These are phyloP conservation scores for Claviceps pusilla DNA, from an alignment of 2,329 filamentous ascomycete genomes.

Conservation along the genomic window DNA sequence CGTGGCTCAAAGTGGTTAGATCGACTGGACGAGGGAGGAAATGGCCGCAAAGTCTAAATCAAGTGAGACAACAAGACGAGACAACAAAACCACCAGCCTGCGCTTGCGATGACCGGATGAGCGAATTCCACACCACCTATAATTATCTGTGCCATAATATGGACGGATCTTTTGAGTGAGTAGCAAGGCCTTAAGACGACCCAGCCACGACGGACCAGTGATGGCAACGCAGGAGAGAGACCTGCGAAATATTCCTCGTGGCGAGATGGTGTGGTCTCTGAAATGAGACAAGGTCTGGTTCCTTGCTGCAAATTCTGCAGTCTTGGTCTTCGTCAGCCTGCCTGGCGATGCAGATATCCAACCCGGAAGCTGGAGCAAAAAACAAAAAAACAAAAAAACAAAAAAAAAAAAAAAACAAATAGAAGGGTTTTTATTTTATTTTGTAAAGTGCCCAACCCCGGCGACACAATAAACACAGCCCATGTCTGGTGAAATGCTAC, in stretches of 20 bases:
- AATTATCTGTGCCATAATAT: neutral
- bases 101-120: neutral
- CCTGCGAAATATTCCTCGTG: neutral
- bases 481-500: too few species aligned
- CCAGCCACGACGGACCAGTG: neutral
- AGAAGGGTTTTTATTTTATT: neutral
- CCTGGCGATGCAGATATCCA: neutral
- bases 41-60: neutral
- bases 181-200: too few species aligned
- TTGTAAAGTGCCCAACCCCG: neutral
- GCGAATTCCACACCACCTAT: neutral
- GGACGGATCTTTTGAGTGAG: too few species aligned
- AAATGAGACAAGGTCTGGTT: neutral
- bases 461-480: neutral
- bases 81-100: slow-evolving; percentile 2
- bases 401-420: neutral
- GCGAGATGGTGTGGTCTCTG: neutral
- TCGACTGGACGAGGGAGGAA: neutral
- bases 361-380: neutral
- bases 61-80: slow-evolving; percentile 8
- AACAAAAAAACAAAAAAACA: neutral
- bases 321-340: neutral
- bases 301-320: neutral
- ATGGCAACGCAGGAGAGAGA: neutral
- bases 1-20: neutral